Evolutionary conservation across 1,139 yeast species (phyloP).

Genomic region (Lodderomyces oxycetoniae): DNA sequence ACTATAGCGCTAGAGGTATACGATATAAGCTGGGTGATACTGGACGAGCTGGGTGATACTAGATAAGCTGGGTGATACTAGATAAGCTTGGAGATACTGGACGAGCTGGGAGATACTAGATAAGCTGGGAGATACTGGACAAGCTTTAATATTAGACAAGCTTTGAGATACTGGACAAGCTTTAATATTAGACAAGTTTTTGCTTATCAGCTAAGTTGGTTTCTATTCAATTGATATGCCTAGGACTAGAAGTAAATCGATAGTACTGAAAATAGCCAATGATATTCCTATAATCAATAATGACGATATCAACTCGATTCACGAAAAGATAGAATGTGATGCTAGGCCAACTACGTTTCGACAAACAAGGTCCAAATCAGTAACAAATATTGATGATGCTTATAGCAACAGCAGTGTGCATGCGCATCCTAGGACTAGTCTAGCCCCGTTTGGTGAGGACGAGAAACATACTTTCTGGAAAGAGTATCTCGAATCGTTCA

Average conservation of each 20-base stretch:
- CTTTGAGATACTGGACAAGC: too few species aligned
- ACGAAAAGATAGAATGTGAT: constrained; percentile 1
- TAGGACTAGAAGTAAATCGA: constrained; percentile 46
- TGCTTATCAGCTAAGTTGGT: too few species aligned
- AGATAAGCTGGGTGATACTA: too few species aligned
- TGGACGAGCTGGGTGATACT: too few species aligned
- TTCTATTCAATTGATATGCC: constrained; percentile 24
- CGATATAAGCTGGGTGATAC: too few species aligned
- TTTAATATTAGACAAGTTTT: too few species aligned
- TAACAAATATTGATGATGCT: constrained; percentile 6
- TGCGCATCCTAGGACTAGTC: constrained; percentile 6
- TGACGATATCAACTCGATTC: constrained; percentile 19
- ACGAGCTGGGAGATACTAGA: too few species aligned
- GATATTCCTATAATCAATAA: constrained; percentile 28
- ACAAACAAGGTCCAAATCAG: constrained; percentile 19
- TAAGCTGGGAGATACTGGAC: too few species aligned
- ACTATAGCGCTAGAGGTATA: too few species aligned
- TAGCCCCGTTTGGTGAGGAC: constrained; percentile 33
- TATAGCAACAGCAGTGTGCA: not conserved
- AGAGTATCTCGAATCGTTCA: constrained; percentile 29
- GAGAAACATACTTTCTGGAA: constrained; percentile 34
- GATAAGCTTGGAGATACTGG: too few species aligned
- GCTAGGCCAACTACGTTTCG: constrained; percentile 8
- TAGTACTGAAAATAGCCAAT: constrained; percentile 43
- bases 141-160: too few species aligned